Evolutionary conservation across 495 filamentous ascomycete species (phyloP).

Genomic region (Amphirosellinia nigrospora): DNA sequence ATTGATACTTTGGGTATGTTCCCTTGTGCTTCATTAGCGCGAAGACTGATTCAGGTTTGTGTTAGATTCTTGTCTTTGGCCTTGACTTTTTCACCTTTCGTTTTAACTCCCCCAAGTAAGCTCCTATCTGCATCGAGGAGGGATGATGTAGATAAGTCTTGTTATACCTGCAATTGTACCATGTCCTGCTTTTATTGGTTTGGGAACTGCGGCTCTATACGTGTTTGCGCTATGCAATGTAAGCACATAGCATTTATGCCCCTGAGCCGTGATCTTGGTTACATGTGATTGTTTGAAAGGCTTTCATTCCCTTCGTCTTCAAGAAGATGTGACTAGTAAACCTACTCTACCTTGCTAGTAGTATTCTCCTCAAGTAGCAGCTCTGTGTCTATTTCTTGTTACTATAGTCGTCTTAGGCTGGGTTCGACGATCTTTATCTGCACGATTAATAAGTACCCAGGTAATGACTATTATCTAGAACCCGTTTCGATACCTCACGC

Average conservation of each 20-base stretch:
- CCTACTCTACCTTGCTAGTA: background rate
- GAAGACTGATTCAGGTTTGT: background rate
- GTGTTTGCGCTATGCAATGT: background rate
- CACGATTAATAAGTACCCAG: background rate
- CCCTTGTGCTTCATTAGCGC: no score
- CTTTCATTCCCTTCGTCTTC: background rate
- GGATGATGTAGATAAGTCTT: background rate
- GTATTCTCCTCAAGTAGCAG: background rate
- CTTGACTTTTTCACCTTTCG: no score
- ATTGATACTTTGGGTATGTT: background rate
- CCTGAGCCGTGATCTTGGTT: background rate
- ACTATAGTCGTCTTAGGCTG: background rate
- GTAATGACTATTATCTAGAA: background rate
- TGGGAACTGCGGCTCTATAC: background rate
- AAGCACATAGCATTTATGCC: background rate
- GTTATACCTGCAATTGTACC: background rate
- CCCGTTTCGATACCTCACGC: background rate
- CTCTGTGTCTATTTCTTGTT: background rate
- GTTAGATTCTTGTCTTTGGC: background rate
- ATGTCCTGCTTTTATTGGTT: background rate
- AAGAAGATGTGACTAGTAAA: background rate
- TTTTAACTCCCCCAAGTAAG: background rate
- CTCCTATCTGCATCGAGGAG: background rate
- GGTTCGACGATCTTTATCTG: background rate
- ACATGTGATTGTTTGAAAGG: background rate